phyloP scores from a whole-genome alignment of 495 filamentous ascomycete species.

The Podospora appendiculata region DNA sequence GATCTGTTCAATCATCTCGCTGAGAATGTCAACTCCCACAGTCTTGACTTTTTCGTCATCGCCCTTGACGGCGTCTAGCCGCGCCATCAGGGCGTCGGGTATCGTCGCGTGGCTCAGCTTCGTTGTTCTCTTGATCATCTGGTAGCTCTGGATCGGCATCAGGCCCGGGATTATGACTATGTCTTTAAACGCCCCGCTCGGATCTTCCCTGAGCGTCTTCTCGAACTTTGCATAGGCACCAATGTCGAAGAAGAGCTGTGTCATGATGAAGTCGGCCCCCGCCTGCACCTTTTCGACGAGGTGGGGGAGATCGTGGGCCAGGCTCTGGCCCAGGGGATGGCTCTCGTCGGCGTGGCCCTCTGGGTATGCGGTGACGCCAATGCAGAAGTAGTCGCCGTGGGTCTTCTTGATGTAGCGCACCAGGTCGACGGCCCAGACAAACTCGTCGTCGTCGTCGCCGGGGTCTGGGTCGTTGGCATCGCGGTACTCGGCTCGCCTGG shows the following conservation, averaged over 20 bases:
- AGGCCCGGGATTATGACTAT: constrained; percentile 90
- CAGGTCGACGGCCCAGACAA: constrained; percentile 83
- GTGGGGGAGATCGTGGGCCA: constrained; percentile 76
- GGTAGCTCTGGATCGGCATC: constrained; percentile 96
- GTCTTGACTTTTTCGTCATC: constrained; percentile 89
- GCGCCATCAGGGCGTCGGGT: constrained; percentile 57
- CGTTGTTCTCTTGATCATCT: constrained; percentile 89
- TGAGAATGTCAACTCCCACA: constrained; percentile 62
- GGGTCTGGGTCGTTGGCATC: constrained; percentile 45
- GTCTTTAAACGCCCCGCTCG: constrained; percentile 76
- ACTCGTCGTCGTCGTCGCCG: constrained; percentile 58
- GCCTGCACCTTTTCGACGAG: constrained; percentile 85
- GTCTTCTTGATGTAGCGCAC: constrained; percentile 79
- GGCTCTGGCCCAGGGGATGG: constrained; percentile 67
- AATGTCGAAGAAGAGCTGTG: constrained; percentile 93
- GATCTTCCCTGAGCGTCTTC: constrained; percentile 66
- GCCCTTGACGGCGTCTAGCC: constrained; percentile 71
- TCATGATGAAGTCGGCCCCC: constrained; percentile 97
- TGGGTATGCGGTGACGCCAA: constrained; percentile 90
- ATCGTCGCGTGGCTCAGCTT: constrained; percentile 87
- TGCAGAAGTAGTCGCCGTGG: constrained; percentile 93
- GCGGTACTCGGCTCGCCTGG: constrained; percentile 77
- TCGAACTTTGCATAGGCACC: constrained; percentile 76
- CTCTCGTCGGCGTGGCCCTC: constrained; percentile 94
- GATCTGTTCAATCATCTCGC: constrained; percentile 63